phyloP scores from a whole-genome alignment of 2,329 filamentous ascomycete species.

The Phyllosticta citribraziliensis region DNA sequence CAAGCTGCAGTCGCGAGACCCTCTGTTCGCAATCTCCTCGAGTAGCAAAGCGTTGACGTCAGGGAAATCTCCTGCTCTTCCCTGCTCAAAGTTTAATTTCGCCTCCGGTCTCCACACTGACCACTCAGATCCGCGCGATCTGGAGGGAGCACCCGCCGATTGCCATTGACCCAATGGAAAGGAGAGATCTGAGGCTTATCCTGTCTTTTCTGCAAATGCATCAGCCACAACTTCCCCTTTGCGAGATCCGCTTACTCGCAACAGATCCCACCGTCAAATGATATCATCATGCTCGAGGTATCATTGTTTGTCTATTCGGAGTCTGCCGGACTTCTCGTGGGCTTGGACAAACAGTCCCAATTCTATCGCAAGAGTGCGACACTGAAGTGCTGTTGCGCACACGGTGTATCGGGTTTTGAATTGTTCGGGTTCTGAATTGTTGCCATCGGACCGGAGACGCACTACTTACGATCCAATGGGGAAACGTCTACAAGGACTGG shows the following conservation, averaged over 20 bases:
- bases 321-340: no score
- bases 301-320: background rate
- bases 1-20: no score
- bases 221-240: background rate
- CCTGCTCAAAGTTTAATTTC: background rate
- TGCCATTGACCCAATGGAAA: background rate
- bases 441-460: background rate
- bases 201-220: background rate
- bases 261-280: background rate
- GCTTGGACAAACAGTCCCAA: no score
- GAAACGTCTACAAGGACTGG: background rate
- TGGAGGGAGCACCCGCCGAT: background rate
- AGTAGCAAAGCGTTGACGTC: background rate
- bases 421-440: background rate
- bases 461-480: background rate
- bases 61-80: background rate
- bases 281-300: background rate
- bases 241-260: background rate
- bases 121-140: background rate
- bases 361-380: no score
- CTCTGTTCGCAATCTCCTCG: accelerated
- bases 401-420: background rate
- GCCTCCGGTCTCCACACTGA: background rate
- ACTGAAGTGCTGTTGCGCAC: background rate
- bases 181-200: background rate